Base-by-base conservation (phyloP, 306 rosid genomes). In the Quercus rubra region DNA sequence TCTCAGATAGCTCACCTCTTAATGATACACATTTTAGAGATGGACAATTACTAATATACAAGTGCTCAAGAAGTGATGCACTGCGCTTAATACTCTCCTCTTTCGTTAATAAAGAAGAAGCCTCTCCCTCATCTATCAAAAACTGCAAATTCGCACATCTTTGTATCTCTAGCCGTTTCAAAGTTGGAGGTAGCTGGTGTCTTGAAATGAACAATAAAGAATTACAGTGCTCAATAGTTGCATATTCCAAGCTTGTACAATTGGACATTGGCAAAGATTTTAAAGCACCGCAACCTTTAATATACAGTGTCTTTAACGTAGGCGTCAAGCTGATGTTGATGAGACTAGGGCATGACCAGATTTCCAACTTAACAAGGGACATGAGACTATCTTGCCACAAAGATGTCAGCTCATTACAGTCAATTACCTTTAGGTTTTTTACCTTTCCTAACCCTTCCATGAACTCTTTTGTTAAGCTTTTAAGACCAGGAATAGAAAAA, bases 141-240 rank as follows among this genome's bases (percentile, higher is more conserved):
- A 59, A 59, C 12, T 4, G 7, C 31, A 59, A 9, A 59, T 23
- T 59, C 33, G 0, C 25, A 27, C 66, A 59, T 1, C 0, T 1
- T 4, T 5, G 0, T 59, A 59, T 59, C 0, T 8, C 1, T 12
- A 59, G 33, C 66, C 58, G 27, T 15, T 70, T 78, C 20, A 78
- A 55, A 57, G 76, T 56, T 10, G 49, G 70, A 7, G 81, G 81
- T 1, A 78, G 30, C 5, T 70, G 81, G 21, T 30, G 59, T 28
- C 3, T 55, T 69, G 81, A 14, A 19, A 78, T 15, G 30, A 20
- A 38, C 15, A 19, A 2, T 13, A 78, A 74, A 11, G 81, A 78
- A 70, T 70, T 43, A 70, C 75, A 78, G 0, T 18, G 25, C 3
- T 6, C 18, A 1, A 78, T 55, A 56, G 5, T 15, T 41, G 56